A percentile compares a stretch with the other conserved stretches of the same genome.
phyloP scores from a whole-genome alignment of 352 stramenopile species.

The Globisporangium yorkense region DNA sequence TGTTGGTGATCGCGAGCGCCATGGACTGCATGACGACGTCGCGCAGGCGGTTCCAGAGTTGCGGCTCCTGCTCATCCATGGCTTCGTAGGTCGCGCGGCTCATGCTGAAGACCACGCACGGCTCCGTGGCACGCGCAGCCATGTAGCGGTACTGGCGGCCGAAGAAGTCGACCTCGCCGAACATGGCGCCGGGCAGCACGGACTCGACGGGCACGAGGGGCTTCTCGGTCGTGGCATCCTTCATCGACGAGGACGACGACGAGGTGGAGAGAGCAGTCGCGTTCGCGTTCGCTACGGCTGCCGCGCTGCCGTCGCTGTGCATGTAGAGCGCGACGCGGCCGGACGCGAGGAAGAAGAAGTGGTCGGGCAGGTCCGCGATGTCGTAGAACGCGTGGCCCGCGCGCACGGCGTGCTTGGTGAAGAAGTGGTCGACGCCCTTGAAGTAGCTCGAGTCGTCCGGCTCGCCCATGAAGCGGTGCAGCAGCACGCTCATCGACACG shows the following conservation, averaged over 20 bases:
- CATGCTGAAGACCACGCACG: conserved; percentile 69
- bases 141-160: conserved; percentile 62
- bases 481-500: conserved; percentile 53
- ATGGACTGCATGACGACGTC: conserved; percentile 83
- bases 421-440: conserved; percentile 59
- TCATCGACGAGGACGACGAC: not conserved
- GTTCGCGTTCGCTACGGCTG: not conserved
- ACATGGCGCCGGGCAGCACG: conserved; percentile 74
- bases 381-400: conserved; percentile 68
- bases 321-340: conserved; percentile 71
- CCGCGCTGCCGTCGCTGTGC: conserved; percentile 61
- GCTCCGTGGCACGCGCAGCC: conserved; percentile 37
- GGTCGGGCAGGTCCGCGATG: conserved; percentile 46
- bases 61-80: conserved; percentile 47
- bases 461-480: conserved; percentile 78
- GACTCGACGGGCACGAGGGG: conserved; percentile 53
- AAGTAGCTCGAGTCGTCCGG: conserved; percentile 66
- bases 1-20: conserved; percentile 73
- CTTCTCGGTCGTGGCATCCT: conserved; percentile 10
- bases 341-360: conserved; percentile 75
- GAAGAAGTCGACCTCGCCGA: conserved; percentile 86
- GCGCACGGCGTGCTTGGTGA: conserved; percentile 42
- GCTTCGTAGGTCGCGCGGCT: conserved; percentile 54
- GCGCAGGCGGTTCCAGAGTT: conserved; percentile 68
- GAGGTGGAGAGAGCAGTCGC: not conserved